Evolutionary conservation across 225 moss, liverwort and hornwort species (phyloP).

Genomic region (Marchantia polymorpha): DNA sequence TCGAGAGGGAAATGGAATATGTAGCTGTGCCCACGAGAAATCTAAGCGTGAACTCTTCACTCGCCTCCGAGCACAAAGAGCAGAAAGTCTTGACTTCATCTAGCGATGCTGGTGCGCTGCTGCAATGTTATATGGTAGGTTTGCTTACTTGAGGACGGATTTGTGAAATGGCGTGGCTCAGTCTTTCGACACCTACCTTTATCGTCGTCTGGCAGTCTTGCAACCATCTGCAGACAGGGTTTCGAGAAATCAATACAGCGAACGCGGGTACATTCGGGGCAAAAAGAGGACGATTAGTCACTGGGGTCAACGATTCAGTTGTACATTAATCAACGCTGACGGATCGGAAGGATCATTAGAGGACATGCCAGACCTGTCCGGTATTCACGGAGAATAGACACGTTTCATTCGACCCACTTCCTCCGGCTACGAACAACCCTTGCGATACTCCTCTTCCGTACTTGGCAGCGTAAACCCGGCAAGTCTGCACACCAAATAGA

Average conservation of each 20-base stretch:
- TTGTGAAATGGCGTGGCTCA: neutral
- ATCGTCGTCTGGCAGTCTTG: neutral
- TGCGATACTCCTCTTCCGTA: constrained; percentile 51
- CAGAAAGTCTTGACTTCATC: neutral
- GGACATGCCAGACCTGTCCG: constrained; percentile 33
- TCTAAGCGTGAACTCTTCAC: neutral
- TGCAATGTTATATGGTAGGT: neutral
- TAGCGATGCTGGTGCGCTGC: neutral
- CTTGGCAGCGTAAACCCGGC: constrained; percentile 57
- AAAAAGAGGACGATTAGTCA: no score
- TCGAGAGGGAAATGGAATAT: constrained; percentile 23
- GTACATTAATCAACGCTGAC: neutral
- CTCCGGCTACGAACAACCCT: constrained; percentile 58
- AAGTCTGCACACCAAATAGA: constrained; percentile 39
- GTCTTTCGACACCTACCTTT: constrained; percentile 12
- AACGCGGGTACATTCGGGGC: neutral
- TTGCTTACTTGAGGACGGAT: neutral
- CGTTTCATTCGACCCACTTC: constrained; percentile 74
- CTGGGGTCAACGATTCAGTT: neutral
- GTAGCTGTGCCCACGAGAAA: constrained; percentile 25
- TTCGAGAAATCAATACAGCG: neutral
- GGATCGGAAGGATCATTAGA: no score
- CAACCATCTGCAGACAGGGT: constrained; percentile 14
- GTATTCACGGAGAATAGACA: constrained; percentile 40
- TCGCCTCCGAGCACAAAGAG: neutral